Base-by-base conservation (phyloP, 2,329 filamentous ascomycete species). In the Apiospora hydei region DNA sequence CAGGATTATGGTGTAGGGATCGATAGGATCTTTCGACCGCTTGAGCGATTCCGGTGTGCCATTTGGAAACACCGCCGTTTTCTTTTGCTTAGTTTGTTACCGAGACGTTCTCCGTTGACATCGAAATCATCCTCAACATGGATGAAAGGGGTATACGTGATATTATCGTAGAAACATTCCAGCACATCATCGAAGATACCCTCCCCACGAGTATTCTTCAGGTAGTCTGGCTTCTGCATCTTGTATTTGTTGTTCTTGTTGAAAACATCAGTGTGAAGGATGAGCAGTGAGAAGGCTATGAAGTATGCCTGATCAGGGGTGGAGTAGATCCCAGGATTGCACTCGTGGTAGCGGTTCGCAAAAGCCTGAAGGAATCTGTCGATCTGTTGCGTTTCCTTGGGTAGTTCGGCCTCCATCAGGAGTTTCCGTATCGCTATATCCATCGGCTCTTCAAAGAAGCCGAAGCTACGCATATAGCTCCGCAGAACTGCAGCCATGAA, bases 171-270 rank as follows among this genome's bases (percentile, higher is more conserved):
- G 80, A 99, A 97, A 80, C 96, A 98, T 78, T 95, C 95, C 18
- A 98, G 86, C 57, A 98, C 93, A 75, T 98, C 96, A 76, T 97
- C 94, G 70, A 93, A 94, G n/a, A 98, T 93, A 18, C 94, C 94
- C 80, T 98, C 95, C 3, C 94, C 95, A 30, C 91, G 91, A 0
- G 95, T 97, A 80, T 98, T 98, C 82, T 97, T 98, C 77, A 98
- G 88, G 82, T 99, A 99, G 79, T 98, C 96, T 0, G 89, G 85
- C 80, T 97, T 97, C 79, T 97, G 95, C 96, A 99, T 99, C 83
- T 99, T 99, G 82, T 96, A 90, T 84, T 98, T 98, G 85, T 98
- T 98, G 85, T 98, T 99, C 83, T 97, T 98, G 86, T 99, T 99
- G 89, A 98, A 98, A n/a, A 97, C 94, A 80, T 99, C 96, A 0